Evolutionary conservation across 2,329 filamentous ascomycete genomes (phyloP).

Genomic region (Paecilomyces niveus): DNA sequence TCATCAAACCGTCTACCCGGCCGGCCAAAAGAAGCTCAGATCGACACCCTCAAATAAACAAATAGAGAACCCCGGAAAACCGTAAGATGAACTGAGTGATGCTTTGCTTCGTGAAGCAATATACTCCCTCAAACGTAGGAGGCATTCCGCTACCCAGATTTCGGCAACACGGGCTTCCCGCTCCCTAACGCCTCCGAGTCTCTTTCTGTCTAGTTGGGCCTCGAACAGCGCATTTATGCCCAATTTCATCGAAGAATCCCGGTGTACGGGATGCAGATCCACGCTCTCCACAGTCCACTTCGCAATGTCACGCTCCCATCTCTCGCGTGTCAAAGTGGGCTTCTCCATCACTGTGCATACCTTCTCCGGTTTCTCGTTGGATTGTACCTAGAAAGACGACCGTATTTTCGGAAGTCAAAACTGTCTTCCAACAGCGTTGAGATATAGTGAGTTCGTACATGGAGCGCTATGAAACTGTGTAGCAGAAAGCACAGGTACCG

Average conservation of each 20-base stretch:
- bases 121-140: background rate
- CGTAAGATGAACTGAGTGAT: background rate
- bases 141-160: background rate
- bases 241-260: slow-evolving; percentile 13
- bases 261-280: slow-evolving; percentile 10
- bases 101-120: background rate
- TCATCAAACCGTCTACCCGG: background rate
- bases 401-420: background rate
- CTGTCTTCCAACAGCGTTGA: background rate
- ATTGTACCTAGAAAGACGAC: background rate
- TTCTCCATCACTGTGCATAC: background rate
- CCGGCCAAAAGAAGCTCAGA: background rate
- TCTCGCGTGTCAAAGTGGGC: background rate
- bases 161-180: slow-evolving; percentile 1
- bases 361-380: background rate
- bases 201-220: slow-evolving; percentile 13
- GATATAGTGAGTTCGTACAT: background rate
- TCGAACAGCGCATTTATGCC: slow-evolving; percentile 20
- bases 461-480: background rate
- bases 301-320: background rate
- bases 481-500: background rate
- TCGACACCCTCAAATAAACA: background rate
- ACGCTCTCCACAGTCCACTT: slow-evolving; percentile 12
- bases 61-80: background rate
- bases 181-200: slow-evolving; percentile 6